Evolutionary conservation across 768 basidiomycete genomes (phyloP).

Genomic region (Phylloporus arenicola): DNA sequence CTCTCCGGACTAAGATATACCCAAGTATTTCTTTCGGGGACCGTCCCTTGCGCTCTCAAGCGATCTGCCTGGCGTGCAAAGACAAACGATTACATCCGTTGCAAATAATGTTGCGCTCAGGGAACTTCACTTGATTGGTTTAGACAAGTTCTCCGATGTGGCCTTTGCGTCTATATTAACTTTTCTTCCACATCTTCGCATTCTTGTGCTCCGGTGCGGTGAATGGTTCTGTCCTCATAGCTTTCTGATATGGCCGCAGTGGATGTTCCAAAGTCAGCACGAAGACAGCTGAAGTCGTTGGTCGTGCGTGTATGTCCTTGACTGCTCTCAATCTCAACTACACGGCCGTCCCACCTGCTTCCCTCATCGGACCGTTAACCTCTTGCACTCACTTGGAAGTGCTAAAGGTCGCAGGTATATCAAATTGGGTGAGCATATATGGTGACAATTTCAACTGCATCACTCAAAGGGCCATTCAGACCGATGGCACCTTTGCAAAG

Average conservation of each 20-base stretch:
- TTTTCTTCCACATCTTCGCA: constrained; percentile 39
- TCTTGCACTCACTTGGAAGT: constrained; percentile 42
- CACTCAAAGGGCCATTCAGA: constrained; percentile 34
- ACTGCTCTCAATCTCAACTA: constrained; percentile 53
- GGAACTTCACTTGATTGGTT: constrained; percentile 47
- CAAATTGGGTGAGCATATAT: constrained; percentile 47
- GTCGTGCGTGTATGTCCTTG: constrained; percentile 40
- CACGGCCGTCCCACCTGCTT: constrained; percentile 48
- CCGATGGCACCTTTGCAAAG: constrained; percentile 49
- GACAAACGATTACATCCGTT: constrained; percentile 45
- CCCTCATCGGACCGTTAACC: constrained; percentile 39
- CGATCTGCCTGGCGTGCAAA: constrained; percentile 49
- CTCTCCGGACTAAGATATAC: background rate
- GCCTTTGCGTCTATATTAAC: constrained; percentile 47
- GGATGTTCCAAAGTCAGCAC: constrained; percentile 55
- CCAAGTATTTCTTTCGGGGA: constrained; percentile 57
- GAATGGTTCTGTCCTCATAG: constrained; percentile 1
- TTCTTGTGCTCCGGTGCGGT: constrained; percentile 51
- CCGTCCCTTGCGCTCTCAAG: constrained; percentile 41
- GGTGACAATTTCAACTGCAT: background rate
- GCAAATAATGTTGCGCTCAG: constrained; percentile 29
- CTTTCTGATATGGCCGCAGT: constrained; percentile 32
- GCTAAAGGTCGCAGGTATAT: constrained; percentile 58
- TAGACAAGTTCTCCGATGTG: constrained; percentile 48
- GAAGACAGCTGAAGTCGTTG: constrained; percentile 42